Base-by-base conservation (phyloP, 1,284 basidiomycete species). In the Ustilago nuda region DNA sequence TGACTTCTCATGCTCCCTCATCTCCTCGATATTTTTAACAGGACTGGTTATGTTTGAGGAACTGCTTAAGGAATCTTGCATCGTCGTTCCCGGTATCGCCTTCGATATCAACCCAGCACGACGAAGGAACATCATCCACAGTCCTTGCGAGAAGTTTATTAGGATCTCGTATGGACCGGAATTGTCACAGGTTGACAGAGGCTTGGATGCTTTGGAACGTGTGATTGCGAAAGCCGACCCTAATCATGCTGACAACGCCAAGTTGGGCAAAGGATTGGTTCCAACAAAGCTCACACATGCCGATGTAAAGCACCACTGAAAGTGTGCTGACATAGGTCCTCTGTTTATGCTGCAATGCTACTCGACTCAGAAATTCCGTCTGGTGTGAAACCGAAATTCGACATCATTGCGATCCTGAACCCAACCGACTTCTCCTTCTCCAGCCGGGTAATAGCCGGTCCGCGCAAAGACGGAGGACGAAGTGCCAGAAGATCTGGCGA, bases 21-120 rank as follows among this genome's bases (percentile, higher is more conserved):
- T 41, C 13, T 1, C 11, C 13, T 11, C 39, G 39, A 41, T 41
- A 9, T 27, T 3, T 27, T 27, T 3, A 27, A 27, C 36, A 41
- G 39, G 39, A 41, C 87, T 97, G 80, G 93, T 92, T 35, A 96
- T 98, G 90, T 97, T 97, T 84, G 95, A 98, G 84, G 95, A 97
- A 87, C 88, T 94, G 41, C 89, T 98, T 51, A 95, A 94, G 86
- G 93, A 95, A 86, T 90, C 93, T 86, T 92, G 92, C 32, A 94
- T 95, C 75, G 92, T 94, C 62, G 93, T 94, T 56, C 93, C 93
- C 11, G 88, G 88, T 5, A 84, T 95, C 74, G 95, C 95, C 89
- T 96, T 96, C 81, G 80, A 82, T 48, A 69, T 78, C 67, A 82
- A 82, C 81, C 94, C 82, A 89, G 92, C 78, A 89, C 92, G 78